A percentile compares a stretch with the other conserved stretches of the same genome.
phyloP scores from a whole-genome alignment of 2,329 filamentous ascomycete species.

The Achaetomium macrosporum region DNA sequence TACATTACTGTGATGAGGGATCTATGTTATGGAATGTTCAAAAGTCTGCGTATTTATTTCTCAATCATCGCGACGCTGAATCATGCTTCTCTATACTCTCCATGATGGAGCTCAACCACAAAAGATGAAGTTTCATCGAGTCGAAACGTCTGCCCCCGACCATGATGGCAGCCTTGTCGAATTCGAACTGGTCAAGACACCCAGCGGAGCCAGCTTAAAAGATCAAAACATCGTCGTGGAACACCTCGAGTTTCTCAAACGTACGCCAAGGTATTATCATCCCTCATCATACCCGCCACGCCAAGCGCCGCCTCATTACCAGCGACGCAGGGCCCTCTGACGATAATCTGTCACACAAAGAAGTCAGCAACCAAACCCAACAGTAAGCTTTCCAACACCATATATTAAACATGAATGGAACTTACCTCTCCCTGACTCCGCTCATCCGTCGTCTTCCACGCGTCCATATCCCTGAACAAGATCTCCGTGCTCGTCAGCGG shows the following conservation, averaged over 20 bases:
- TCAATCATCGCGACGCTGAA: too few relatives aligned
- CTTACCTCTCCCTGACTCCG: slow-evolving; percentile 58
- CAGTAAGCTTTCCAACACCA: neutral
- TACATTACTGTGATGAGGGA: neutral
- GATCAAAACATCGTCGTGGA: neutral
- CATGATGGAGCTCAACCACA: too few relatives aligned
- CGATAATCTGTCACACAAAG: slow-evolving; percentile 51
- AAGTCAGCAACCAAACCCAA: neutral
- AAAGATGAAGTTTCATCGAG: too few relatives aligned
- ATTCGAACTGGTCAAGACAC: neutral
- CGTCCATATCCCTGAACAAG: slow-evolving; percentile 58
- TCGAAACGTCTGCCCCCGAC: neutral
- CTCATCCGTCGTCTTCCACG: slow-evolving; percentile 58
- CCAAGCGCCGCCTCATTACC: slow-evolving; percentile 60
- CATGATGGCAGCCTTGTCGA: neutral
- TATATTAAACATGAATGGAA: slow-evolving; percentile 1
- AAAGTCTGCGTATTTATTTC: neutral
- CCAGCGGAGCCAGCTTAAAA: neutral
- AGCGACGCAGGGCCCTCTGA: slow-evolving; percentile 67
- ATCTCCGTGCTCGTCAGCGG: slow-evolving; percentile 77
- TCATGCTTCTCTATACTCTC: too few relatives aligned
- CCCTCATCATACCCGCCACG: slow-evolving; percentile 57
- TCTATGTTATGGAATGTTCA: neutral
- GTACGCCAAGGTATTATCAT: slow-evolving; percentile 68
- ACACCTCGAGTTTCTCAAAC: slow-evolving; percentile 25